Base-by-base conservation (phyloP, 139 green algal genomes). In the Pedinophyceae sp. region DNA sequence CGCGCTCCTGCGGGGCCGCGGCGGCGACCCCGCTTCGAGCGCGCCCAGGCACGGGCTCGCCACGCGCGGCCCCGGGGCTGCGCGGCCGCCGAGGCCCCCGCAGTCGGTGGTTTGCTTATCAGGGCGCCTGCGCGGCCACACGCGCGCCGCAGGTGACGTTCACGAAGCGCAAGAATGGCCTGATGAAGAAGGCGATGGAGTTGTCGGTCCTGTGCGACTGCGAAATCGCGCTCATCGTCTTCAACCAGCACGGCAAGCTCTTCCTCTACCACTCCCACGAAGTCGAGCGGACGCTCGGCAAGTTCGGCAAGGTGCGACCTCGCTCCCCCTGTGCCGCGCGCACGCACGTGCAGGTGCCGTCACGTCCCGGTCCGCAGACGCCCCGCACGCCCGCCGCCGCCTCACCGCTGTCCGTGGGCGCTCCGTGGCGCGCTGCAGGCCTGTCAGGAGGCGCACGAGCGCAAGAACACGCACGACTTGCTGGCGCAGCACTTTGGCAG, bases 141-240 rank as follows among this genome's bases (percentile, higher is more conserved):
- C n/a, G n/a, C n/a, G n/a, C n/a, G n/a, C n/a, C n/a, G 27, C 64
- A 75, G 66, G 65, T 65, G 3, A 66, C 71, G 23, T 81, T 72
- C 51, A 64, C 60, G 16, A 72, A 75, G 27, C 72, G 80, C 17
- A 93, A 93, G 66, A 85, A 86, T 45, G 72, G 69, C 2, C 65
- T 93, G 3, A 74, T 90, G 64, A 76, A 76, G 38, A 81, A 83
- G 27, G 83, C 82, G 0, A 89, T 87, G 80, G 83, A 93, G 63
- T 67, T 93, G 27, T 79, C 65, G 43, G 70, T 87, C 16, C 67
- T 93, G 18, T 82, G 74, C 62, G 79, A 83, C 67, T 87, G 79
- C 55, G 71, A 87, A 18, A 79, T 93, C 15, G 79, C 64, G 2
- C 52, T 93, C 15, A 70, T 93, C 15, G 67, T 89, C 5, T 85